phyloP scores from a whole-genome alignment of 2,329 filamentous ascomycete species.

The Beauveria sp. region DNA sequence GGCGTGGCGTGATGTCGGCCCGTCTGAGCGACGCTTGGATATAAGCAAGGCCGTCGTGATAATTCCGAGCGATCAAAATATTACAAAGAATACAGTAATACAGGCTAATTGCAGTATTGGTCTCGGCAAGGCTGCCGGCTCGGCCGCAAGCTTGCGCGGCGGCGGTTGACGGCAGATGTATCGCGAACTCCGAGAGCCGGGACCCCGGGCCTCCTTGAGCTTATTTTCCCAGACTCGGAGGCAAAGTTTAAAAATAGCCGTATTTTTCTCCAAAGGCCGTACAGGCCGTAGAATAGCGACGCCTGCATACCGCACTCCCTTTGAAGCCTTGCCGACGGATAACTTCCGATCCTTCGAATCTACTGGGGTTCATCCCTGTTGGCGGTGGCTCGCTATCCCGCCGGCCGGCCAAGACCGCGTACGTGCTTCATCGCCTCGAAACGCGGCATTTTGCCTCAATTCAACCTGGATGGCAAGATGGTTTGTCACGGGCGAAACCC shows the following conservation, averaged over 20 bases:
- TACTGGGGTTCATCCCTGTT: no score
- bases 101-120: no score
- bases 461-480: no score
- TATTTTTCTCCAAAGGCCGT: neutral
- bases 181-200: neutral
- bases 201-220: neutral
- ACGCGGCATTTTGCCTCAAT: no score
- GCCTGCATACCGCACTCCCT: neutral
- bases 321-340: no score
- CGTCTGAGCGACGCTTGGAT: neutral
- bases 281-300: neutral
- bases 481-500: no score
- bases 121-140: neutral
- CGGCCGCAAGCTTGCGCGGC: neutral
- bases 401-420: no score
- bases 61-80: neutral
- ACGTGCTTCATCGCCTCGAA: no score
- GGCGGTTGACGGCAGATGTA: neutral
- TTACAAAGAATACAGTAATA: neutral
- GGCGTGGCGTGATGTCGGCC: neutral
- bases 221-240: neutral
- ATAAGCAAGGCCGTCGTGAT: neutral
- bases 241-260: neutral
- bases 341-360: no score
- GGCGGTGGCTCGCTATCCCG: no score